Conservation (phyloP, 805 yeast genomes). For the Metschnikowia drakensbergensis region DNA sequence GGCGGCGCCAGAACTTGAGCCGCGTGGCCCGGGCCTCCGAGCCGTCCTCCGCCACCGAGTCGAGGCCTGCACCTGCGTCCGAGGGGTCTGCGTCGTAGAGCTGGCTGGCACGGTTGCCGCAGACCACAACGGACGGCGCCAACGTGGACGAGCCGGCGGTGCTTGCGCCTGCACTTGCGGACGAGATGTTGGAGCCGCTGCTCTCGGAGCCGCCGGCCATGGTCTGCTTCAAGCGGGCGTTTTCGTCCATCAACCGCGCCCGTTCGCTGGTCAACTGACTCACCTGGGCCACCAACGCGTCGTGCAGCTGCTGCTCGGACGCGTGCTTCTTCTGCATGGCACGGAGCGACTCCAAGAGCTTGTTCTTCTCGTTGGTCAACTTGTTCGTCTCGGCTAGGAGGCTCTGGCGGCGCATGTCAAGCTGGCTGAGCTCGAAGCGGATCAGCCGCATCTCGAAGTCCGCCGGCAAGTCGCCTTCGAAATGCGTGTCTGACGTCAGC, state of each 20-base stretch:
- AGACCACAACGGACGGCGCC: not conserved
- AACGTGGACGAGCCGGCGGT: not conserved
- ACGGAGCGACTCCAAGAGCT: slow-evolving; percentile 34
- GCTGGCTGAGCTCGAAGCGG: slow-evolving; percentile 38
- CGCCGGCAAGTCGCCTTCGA: slow-evolving; percentile 11
- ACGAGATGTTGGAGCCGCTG: not conserved
- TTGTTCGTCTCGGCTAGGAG: slow-evolving; percentile 24
- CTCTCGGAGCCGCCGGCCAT: not conserved
- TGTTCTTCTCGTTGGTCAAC: slow-evolving; percentile 27
- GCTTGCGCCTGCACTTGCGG: not conserved
- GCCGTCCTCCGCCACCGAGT: slow-evolving; percentile 17
- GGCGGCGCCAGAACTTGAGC: slow-evolving; percentile 44
- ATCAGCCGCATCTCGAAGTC: slow-evolving; percentile 35
- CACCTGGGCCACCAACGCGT: slow-evolving; percentile 47
- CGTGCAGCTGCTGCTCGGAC: slow-evolving; percentile 40
- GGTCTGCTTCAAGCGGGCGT: not conserved
- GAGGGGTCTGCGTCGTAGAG: slow-evolving; percentile 9
- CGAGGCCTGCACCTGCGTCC: slow-evolving; percentile 9
- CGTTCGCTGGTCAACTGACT: slow-evolving; percentile 47
- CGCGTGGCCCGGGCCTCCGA: slow-evolving; percentile 39
- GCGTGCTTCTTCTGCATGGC: slow-evolving; percentile 40
- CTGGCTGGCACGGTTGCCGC: slow-evolving; percentile 6
- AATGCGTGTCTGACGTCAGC: slow-evolving; percentile 43
- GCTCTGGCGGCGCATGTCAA: slow-evolving; percentile 26
- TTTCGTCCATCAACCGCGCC: slow-evolving; percentile 34